Conservation (phyloP, 768 basidiomycete genomes). For the Naganishia vaughanmartiniae region DNA sequence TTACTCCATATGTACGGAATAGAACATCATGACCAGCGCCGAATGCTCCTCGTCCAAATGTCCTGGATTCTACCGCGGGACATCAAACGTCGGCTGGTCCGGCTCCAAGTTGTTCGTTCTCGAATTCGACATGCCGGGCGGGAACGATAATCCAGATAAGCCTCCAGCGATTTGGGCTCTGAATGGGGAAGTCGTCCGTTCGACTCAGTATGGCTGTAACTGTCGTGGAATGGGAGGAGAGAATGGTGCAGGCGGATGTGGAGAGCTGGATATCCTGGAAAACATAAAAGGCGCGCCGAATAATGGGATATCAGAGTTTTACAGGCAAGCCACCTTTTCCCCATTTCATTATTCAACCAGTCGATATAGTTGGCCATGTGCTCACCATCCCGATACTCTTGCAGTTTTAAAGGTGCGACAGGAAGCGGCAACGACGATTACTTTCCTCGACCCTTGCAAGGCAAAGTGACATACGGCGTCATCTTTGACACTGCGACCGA, state of each 20-base stretch:
- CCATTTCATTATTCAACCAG: background rate
- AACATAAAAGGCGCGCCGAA: background rate
- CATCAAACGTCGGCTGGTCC: background rate
- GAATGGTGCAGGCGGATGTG: background rate
- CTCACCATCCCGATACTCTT: background rate
- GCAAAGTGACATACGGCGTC: background rate
- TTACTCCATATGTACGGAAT: no score
- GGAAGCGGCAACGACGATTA: background rate
- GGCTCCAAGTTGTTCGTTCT: background rate
- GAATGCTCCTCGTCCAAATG: background rate
- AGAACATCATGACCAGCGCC: background rate
- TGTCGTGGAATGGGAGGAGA: background rate
- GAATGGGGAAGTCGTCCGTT: background rate
- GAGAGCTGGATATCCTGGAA: background rate
- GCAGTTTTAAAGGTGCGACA: background rate
- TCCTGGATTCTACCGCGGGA: background rate
- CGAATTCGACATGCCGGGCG: background rate
- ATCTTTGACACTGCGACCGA: slow-evolving; percentile 5
- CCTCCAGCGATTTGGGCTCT: background rate
- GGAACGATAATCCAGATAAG: background rate
- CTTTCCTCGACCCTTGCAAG: background rate
- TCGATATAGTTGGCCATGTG: background rate
- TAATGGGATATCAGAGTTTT: slow-evolving; percentile 3
- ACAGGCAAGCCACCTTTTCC: background rate
- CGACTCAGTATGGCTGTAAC: background rate